Percentiles rank a stretch among this genome's conserved stretches.
Evolutionary conservation across 1,284 basidiomycete genomes (phyloP).

Genomic region (Sporisorium reilianum): DNA sequence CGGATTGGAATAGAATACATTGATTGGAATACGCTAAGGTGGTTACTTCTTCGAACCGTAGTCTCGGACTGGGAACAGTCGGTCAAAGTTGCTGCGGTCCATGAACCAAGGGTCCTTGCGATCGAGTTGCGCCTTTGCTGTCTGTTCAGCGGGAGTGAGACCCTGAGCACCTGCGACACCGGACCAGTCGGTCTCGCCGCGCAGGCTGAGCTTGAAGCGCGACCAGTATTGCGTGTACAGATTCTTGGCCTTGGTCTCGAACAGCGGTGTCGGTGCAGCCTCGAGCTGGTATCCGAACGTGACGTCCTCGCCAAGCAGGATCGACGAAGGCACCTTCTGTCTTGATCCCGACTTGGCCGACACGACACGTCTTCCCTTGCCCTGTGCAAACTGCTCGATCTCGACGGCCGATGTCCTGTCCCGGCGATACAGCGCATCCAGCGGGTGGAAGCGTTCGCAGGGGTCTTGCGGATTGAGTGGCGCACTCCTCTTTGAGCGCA

Average conservation of each 20-base stretch:
- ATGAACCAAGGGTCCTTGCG: conserved; percentile 55
- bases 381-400: conserved; percentile 34
- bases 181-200: conserved; percentile 47
- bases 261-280: conserved; percentile 38
- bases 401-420: conserved; percentile 42
- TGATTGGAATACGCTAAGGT: conserved; percentile 3
- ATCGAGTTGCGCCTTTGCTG: conserved; percentile 25
- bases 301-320: conserved; percentile 41
- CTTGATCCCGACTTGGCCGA: conserved; percentile 21
- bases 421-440: conserved; percentile 36
- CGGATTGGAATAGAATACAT: conserved; percentile 15
- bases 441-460: conserved; percentile 32
- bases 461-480: conserved; percentile 35
- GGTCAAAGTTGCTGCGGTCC: conserved; percentile 51
- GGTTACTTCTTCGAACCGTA: conserved; percentile 10
- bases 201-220: conserved; percentile 45
- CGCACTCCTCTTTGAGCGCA: conserved; percentile 27
- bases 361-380: conserved; percentile 29
- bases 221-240: conserved; percentile 49
- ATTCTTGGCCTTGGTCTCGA: conserved; percentile 38
- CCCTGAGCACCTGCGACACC: conserved; percentile 15
- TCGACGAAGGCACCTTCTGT: conserved; percentile 40
- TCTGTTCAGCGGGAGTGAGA: conserved; percentile 18
- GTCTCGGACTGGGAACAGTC: conserved; percentile 36
- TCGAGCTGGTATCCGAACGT: conserved; percentile 51